Evolutionary conservation across 1,284 basidiomycete genomes (phyloP), one percentile per base, ranked within the genome.

Genomic region (Fomitiporia mediterranea): DNA sequence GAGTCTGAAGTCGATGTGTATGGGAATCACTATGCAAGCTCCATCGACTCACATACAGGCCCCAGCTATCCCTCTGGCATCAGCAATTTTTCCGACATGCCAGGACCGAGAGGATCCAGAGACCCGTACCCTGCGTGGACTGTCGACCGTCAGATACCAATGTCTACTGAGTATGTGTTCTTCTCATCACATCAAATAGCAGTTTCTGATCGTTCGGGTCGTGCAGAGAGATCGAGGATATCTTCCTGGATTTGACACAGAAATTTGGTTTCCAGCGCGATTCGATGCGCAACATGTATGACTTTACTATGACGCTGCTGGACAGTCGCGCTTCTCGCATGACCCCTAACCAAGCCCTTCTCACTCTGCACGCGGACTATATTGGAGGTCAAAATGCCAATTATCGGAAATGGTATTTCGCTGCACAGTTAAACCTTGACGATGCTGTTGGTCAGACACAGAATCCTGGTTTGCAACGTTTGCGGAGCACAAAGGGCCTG

Each of bases 361-460:
- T 95, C 60, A 99, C 96, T 25, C 80, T 99, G 42, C 96, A 99
- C 70, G 95, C 96, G 56, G 95, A 98, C 72, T 99, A 98, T 73
- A 98, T 99, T 61, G 97, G 97, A 60, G 97, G 97, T 48, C 91
- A 92, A 67, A 88, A 96, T 68, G 94, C 94, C 64, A 97, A 96
- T 76, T 96, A 97, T 72, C 88, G 94, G 69, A 96, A 95, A 72
- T 98, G 97, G 96, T 99, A 99, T 71, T 99, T 99, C 72, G 97
- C 97, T 27, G 94, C 96, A 8, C 97, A 99, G 72, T 89, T 99
- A 70, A 97, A 99, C 69, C 86, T 99, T 55, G 96, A 99, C 74
- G 96, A 99, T 68, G 97, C 96, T 30, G 96, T 99, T 62, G 97
- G 97, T 52, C 88, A 93, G 65, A 85, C 90, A 3, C 92, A 98